phyloP scores from a whole-genome alignment of 1,139 yeast genomes.

The Spencermartinsiella ligniputridi region DNA sequence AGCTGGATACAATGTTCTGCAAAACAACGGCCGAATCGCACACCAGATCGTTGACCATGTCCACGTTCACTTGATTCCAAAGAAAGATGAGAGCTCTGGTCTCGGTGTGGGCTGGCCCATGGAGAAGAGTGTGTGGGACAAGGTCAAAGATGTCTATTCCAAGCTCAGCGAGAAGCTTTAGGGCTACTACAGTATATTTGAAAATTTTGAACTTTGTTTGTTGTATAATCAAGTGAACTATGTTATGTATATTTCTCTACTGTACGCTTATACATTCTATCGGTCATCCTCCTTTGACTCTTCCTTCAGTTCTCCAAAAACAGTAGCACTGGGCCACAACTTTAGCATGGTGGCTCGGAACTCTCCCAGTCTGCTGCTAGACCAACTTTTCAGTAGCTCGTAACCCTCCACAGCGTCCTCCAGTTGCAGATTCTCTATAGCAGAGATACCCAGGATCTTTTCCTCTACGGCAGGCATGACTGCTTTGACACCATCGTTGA shows the following conservation, averaged over 20 bases:
- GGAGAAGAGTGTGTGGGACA: conserved; percentile 55
- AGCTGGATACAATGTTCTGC: conserved; percentile 80
- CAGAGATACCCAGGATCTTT: conserved; percentile 8
- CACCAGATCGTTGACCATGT: conserved; percentile 95
- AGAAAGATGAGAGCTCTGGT: conserved; percentile 65
- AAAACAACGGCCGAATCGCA: conserved; percentile 90
- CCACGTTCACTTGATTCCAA: conserved; percentile 94
- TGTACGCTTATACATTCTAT: too few relatives aligned
- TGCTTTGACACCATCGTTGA: conserved; percentile 12
- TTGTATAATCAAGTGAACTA: too few relatives aligned
- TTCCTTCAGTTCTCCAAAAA: conserved; percentile 1
- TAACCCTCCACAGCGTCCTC: conserved; percentile 9
- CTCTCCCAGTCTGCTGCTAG: conserved; percentile 16
- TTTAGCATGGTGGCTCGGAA: conserved; percentile 14
- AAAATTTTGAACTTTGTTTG: too few relatives aligned
- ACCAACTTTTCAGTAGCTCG: conserved; percentile 13
- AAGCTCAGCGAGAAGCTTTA: conserved; percentile 47
- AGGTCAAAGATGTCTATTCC: conserved; percentile 63
- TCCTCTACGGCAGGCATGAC: conserved; percentile 10
- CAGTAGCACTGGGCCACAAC: conserved; percentile 19
- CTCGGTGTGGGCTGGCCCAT: conserved; percentile 90
- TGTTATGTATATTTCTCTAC: too few relatives aligned
- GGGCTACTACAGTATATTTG: too few relatives aligned
- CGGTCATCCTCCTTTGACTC: not conserved
- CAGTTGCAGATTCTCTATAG: not conserved